A percentile compares a stretch with the other conserved stretches of the same genome.
phyloP scores from a whole-genome alignment of 2,329 filamentous ascomycete species.

The Fusarium solani-melongenae region DNA sequence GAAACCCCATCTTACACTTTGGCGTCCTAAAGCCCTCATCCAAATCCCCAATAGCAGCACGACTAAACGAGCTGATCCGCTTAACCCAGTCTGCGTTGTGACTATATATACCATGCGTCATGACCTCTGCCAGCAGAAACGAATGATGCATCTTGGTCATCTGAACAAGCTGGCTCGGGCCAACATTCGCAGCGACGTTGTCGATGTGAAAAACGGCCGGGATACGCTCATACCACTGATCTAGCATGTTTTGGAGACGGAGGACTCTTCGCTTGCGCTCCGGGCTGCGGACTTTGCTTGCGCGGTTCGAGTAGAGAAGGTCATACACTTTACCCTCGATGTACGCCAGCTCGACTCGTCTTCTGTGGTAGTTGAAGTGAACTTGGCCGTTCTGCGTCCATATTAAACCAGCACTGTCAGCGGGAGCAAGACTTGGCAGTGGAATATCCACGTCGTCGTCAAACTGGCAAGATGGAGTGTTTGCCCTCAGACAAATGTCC shows the following conservation, averaged over 20 bases:
- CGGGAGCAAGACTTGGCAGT: constrained; percentile 45
- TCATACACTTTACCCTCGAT: constrained; percentile 56
- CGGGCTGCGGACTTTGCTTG: constrained; percentile 41
- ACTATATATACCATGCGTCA: constrained; percentile 54
- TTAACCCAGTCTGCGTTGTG: constrained; percentile 52
- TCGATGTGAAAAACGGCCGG: constrained; percentile 50
- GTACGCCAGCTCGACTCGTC: constrained; percentile 53
- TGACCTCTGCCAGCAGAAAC: constrained; percentile 50
- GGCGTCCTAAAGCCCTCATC: background rate
- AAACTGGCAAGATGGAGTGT: constrained; percentile 51
- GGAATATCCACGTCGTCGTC: constrained; percentile 56
- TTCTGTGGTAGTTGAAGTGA: constrained; percentile 52
- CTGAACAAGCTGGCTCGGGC: constrained; percentile 45
- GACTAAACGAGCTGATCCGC: constrained; percentile 44
- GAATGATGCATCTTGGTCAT: constrained; percentile 53
- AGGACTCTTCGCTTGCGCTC: constrained; percentile 46
- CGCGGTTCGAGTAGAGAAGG: constrained; percentile 49
- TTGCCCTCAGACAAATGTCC: constrained; percentile 50
- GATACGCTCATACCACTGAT: constrained; percentile 51
- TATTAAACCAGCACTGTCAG: constrained; percentile 49
- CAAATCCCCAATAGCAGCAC: constrained; percentile 38
- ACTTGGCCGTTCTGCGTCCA: constrained; percentile 48
- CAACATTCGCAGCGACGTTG: constrained; percentile 44
- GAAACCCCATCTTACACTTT: background rate
- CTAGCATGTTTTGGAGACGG: constrained; percentile 47